Evolutionary conservation across 139 green algal genomes (phyloP).

Genomic region (Nannochloris sp.): DNA sequence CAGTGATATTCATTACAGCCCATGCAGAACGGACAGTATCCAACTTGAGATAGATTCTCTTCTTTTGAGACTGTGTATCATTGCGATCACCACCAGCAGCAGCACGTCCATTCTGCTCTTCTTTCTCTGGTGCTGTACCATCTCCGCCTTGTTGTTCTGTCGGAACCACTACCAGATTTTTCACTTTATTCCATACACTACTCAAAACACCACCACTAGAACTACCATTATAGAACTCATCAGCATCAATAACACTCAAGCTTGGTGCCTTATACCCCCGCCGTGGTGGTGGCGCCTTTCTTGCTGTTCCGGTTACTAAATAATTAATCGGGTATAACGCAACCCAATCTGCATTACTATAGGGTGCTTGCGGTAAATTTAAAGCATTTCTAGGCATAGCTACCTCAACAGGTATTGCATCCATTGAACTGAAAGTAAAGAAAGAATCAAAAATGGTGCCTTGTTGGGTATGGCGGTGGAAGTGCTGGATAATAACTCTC

Average conservation of each 20-base stretch:
- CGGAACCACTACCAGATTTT: too few relatives aligned
- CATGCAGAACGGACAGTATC: slow-evolving; percentile 13
- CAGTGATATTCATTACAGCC: slow-evolving; percentile 41
- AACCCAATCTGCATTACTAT: slow-evolving; percentile 7
- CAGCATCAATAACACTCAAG: not conserved
- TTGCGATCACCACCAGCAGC: too few relatives aligned
- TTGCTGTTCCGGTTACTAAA: slow-evolving; percentile 5
- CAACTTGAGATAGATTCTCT: slow-evolving; percentile 2
- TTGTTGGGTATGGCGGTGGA: slow-evolving; percentile 3
- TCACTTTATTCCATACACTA: not conserved
- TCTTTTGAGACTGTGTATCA: too few relatives aligned
- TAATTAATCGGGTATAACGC: slow-evolving; percentile 27
- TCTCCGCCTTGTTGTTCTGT: too few relatives aligned
- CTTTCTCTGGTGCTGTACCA: too few relatives aligned
- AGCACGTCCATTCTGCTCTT: too few relatives aligned
- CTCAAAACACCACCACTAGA: too few relatives aligned
- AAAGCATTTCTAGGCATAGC: slow-evolving; percentile 2
- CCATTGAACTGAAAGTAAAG: not conserved
- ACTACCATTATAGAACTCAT: not conserved
- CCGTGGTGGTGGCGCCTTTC: slow-evolving; percentile 3
- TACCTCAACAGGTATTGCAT: not conserved
- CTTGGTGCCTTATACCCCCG: not conserved
- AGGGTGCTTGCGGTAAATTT: not conserved
- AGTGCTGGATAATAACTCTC: slow-evolving; percentile 33
- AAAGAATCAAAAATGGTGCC: not conserved